These are phyloP conservation scores for Chionographis japonica DNA, from an alignment of 106 monocot genomes.

Conservation along the genomic window DNA sequence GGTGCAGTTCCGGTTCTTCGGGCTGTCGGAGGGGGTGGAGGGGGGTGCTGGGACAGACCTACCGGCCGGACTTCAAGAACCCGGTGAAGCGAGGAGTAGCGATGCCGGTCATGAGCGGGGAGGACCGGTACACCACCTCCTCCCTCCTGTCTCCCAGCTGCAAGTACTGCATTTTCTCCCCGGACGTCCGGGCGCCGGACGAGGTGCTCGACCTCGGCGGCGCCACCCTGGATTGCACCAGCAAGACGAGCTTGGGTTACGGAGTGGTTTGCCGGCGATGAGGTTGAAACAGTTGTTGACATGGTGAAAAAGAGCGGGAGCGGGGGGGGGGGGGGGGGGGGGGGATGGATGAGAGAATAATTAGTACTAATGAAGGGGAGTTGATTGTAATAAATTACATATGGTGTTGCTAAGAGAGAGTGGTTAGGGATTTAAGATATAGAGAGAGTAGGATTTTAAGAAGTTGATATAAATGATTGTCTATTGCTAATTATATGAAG, in stretches of 20 bases:
- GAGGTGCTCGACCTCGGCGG: neutral
- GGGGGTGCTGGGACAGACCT: conserved; percentile 35
- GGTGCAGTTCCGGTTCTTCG: conserved; percentile 33
- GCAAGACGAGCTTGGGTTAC: conserved; percentile 20
- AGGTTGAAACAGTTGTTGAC: neutral
- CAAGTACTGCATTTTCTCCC: conserved; percentile 27
- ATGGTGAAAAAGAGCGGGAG: no score
- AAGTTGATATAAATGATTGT: no score
- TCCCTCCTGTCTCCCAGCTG: conserved; percentile 16
- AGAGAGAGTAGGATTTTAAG: no score
- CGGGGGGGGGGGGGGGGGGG: no score
- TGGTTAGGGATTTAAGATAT: no score
- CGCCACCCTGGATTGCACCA: conserved; percentile 25
- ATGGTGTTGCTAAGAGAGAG: no score
- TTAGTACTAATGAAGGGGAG: no score
- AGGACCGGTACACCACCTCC: conserved; percentile 10
- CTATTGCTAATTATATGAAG: no score
- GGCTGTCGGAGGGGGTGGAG: conserved; percentile 24
- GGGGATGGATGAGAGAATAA: no score
- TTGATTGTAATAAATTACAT: no score
- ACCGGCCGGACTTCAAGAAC: conserved; percentile 25
- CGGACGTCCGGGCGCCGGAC: neutral
- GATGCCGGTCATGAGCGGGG: conserved; percentile 41
- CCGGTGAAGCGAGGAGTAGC: conserved; percentile 37
- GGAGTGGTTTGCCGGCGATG: conserved; percentile 29